Conservation (phyloP, 2,329 filamentous ascomycete species). For the Cladophialophora carrionii region DNA sequence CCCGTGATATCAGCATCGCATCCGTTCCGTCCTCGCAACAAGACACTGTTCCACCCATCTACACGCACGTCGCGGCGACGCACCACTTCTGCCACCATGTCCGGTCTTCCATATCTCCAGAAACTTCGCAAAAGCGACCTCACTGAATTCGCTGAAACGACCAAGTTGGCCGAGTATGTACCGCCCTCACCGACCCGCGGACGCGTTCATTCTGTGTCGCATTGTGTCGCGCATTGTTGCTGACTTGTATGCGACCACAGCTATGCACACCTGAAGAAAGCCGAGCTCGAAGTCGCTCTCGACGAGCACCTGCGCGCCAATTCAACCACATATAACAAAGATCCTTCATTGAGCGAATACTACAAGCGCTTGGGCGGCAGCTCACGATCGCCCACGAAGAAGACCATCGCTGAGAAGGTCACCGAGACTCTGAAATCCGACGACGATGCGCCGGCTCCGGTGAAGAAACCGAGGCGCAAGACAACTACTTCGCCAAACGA, state of each 20-base stretch:
- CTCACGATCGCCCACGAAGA: conserved; percentile 65
- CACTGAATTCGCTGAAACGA: conserved; percentile 68
- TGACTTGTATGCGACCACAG: conserved; percentile 36
- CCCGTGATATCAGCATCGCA: conserved; percentile 13
- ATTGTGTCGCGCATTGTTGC: conserved; percentile 25
- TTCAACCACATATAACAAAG: conserved; percentile 63
- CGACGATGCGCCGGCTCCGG: conserved; percentile 45
- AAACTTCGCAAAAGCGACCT: conserved; percentile 82
- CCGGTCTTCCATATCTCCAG: conserved; percentile 70
- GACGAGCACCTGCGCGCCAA: conserved; percentile 74
- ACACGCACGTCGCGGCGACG: background rate
- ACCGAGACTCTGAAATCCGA: conserved; percentile 46
- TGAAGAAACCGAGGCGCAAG: conserved; percentile 38
- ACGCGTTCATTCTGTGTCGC: conserved; percentile 29
- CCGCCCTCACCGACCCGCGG: conserved; percentile 6
- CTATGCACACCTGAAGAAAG: conserved; percentile 34
- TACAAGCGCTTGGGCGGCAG: conserved; percentile 67
- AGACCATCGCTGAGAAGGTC: conserved; percentile 42
- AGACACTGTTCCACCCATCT: conserved; percentile 1
- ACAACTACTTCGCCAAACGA: conserved; percentile 38
- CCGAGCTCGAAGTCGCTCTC: conserved; percentile 67
- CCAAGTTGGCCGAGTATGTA: conserved; percentile 64
- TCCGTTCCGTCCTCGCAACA: conserved; percentile 2
- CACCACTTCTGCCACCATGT: conserved; percentile 57
- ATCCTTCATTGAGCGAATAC: conserved; percentile 72